Percentiles rank a stretch among this genome's conserved stretches.
Conservation (phyloP, 2,329 filamentous ascomycete genomes). For the Fusarium bactridioides region DNA sequence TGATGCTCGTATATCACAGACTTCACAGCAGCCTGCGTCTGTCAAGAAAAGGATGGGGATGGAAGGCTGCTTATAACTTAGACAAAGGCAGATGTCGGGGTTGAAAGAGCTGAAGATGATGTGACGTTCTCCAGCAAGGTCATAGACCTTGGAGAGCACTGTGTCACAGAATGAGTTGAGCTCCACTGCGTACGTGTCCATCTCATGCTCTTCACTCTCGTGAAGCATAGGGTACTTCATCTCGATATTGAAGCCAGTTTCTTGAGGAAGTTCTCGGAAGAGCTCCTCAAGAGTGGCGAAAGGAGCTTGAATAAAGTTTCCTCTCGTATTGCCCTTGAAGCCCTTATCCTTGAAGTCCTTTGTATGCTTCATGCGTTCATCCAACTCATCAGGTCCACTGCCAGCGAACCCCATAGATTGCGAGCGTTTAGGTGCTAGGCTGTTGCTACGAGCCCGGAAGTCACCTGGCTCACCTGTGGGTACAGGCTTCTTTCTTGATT, state of each 20-base stretch:
- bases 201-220: conserved; percentile 93
- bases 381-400: conserved; percentile 52
- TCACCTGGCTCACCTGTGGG: conserved; percentile 46
- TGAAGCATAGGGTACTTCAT: conserved; percentile 99
- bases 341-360: conserved; percentile 93
- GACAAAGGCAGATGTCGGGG: conserved; percentile 91
- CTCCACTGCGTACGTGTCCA: conserved; percentile 96
- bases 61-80: conserved; percentile 96
- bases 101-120: conserved; percentile 98
- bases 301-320: conserved; percentile 92
- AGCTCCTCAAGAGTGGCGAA: conserved; percentile 96
- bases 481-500: conserved; percentile 13
- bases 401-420: conserved; percentile 63
- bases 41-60: conserved; percentile 96
- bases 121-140: conserved; percentile 81
- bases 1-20: conserved; percentile 88
- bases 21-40: conserved; percentile 81
- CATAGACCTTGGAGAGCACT: conserved; percentile 88
- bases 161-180: conserved; percentile 97
- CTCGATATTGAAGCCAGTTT: conserved; percentile 97
- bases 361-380: conserved; percentile 96
- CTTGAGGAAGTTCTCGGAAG: conserved; percentile 82
- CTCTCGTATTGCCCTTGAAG: conserved; percentile 93
- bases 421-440: conserved; percentile 57
- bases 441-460: conserved; percentile 48